A percentile compares a stretch with the other conserved stretches of the same genome.
Evolutionary conservation across 495 filamentous ascomycete genomes (phyloP).

Genomic region (Penicillium waksmanii): DNA sequence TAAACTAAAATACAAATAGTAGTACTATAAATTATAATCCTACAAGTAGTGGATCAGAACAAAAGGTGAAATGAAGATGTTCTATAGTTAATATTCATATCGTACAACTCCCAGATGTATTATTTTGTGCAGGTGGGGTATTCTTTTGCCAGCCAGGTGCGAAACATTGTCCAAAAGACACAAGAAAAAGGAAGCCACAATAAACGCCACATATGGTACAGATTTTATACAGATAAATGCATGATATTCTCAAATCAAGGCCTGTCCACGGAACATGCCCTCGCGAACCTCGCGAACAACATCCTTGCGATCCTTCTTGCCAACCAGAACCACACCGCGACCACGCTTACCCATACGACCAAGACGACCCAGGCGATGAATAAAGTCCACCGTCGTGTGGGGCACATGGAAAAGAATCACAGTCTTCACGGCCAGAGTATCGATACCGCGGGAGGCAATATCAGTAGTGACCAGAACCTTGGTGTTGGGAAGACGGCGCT

Average conservation of each 20-base stretch:
- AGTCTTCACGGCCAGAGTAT: conserved; percentile 88
- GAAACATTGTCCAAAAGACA: background rate
- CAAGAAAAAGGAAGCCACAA: conserved; percentile 8
- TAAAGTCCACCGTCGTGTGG: conserved; percentile 94
- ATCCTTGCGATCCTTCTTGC: conserved; percentile 85
- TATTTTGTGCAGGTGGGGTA: conserved; percentile 16
- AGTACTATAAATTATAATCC: too few relatives aligned
- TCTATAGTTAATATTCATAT: too few relatives aligned
- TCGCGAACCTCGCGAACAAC: conserved; percentile 91
- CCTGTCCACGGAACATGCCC: conserved; percentile 90
- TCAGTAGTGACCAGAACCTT: conserved; percentile 95
- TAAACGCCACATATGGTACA: conserved; percentile 32
- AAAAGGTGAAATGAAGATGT: too few relatives aligned
- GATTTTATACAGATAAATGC: conserved; percentile 24
- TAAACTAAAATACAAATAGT: too few relatives aligned
- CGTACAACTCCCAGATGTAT: background rate
- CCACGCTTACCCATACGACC: conserved; percentile 93
- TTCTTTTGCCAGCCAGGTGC: conserved; percentile 20
- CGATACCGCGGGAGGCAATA: conserved; percentile 88
- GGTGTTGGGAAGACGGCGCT: conserved; percentile 62
- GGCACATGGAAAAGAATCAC: conserved; percentile 95
- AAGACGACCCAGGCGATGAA: conserved; percentile 88
- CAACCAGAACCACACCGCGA: conserved; percentile 85
- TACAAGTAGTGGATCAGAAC: too few relatives aligned
- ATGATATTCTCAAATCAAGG: conserved; percentile 64